phyloP scores from a whole-genome alignment of 805 yeast genomes.

The Zygotorulaspora florentina region DNA sequence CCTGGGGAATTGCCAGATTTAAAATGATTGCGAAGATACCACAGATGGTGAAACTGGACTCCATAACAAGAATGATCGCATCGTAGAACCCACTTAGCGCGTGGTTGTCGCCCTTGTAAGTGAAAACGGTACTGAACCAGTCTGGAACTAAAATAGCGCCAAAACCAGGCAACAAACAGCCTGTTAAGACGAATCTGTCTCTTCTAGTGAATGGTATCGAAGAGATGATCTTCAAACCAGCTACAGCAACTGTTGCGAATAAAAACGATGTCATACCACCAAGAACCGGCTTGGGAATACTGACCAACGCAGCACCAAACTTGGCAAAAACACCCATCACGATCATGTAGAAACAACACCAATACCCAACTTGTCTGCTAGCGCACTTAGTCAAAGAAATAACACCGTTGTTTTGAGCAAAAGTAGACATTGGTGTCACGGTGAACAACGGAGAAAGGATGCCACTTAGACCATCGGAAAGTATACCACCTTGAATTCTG shows the following conservation, averaged over 20 bases:
- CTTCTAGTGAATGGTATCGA: constrained; percentile 54
- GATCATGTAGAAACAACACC: constrained; percentile 74
- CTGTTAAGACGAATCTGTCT: constrained; percentile 68
- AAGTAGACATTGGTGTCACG: constrained; percentile 84
- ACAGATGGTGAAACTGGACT: constrained; percentile 67
- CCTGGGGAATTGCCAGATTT: constrained; percentile 60
- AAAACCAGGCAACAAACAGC: constrained; percentile 59
- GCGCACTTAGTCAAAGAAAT: constrained; percentile 91
- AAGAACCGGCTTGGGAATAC: constrained; percentile 72
- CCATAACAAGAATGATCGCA: constrained; percentile 66
- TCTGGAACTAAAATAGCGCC: constrained; percentile 60
- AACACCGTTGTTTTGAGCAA: constrained; percentile 95
- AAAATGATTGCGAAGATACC: constrained; percentile 61
- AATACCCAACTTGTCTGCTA: constrained; percentile 71
- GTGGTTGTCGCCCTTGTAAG: constrained; percentile 58
- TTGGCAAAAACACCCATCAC: constrained; percentile 86
- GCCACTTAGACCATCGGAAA: constrained; percentile 85
- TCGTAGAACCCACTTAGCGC: constrained; percentile 58
- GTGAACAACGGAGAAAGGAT: constrained; percentile 73
- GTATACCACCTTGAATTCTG: constrained; percentile 86
- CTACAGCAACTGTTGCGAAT: constrained; percentile 71
- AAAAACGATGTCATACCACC: constrained; percentile 87
- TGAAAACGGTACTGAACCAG: constrained; percentile 64
- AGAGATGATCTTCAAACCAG: constrained; percentile 65
- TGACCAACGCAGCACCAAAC: constrained; percentile 82